Evolutionary conservation across 441 rosid species (phyloP).

Genomic region (Aleurites moluccanus): DNA sequence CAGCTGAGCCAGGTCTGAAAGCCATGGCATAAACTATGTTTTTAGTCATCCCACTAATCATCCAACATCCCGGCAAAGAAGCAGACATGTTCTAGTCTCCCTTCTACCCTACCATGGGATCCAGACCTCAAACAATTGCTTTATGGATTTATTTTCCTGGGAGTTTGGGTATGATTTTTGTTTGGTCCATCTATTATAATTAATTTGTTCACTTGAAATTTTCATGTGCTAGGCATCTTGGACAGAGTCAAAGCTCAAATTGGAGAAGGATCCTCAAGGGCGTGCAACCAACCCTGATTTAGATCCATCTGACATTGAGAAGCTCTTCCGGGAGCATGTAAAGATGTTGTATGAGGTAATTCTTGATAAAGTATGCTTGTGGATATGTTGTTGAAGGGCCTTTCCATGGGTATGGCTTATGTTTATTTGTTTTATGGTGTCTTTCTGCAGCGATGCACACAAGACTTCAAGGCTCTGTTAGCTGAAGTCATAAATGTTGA

Average conservation of each 20-base stretch:
- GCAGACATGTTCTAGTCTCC: neutral
- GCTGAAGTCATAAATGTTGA: constrained; percentile 72
- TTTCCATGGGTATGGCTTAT: neutral
- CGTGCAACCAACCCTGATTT: constrained; percentile 81
- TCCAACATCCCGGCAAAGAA: no score
- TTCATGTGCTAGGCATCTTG: constrained; percentile 69
- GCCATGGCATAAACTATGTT: no score
- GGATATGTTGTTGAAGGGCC: neutral
- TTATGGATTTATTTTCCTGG: neutral
- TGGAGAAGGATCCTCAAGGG: constrained; percentile 96
- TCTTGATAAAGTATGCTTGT: neutral
- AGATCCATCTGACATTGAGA: constrained; percentile 80
- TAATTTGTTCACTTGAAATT: constrained; percentile 14
- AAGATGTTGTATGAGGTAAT: constrained; percentile 85
- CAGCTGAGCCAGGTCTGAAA: no score
- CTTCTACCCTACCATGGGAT: neutral
- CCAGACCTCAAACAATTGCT: neutral
- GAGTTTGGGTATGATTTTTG: constrained; percentile 4
- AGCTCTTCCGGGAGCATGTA: constrained; percentile 89
- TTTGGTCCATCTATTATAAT: neutral
- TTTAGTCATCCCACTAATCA: no score
- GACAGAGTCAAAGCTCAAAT: constrained; percentile 82
- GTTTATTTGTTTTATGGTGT: neutral
- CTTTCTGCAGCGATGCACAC: constrained; percentile 54
- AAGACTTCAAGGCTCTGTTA: constrained; percentile 70